Evolutionary conservation across 2,329 filamentous ascomycete genomes (phyloP).

Genomic region (Ceratocystis cacaofunesta): DNA sequence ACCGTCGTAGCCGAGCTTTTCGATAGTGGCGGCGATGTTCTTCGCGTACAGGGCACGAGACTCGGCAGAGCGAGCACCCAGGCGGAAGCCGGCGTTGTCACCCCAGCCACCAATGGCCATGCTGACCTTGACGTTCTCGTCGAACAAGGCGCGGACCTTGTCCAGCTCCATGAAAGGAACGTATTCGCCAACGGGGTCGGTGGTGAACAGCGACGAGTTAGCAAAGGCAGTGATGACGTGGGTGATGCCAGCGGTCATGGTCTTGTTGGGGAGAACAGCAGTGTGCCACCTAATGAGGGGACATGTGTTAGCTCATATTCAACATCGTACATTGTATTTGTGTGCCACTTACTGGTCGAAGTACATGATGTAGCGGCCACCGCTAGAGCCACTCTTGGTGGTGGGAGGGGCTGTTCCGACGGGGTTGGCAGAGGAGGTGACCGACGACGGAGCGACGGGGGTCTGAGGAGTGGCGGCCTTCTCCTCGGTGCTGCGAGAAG

Average conservation of each 20-base stretch:
- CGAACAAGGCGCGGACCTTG: conserved; percentile 27
- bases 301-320: not conserved
- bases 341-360: not conserved
- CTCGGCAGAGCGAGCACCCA: conserved; percentile 36
- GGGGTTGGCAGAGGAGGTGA: not conserved
- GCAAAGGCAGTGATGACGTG: conserved; percentile 47
- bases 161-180: conserved; percentile 38
- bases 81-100: conserved; percentile 47
- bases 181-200: conserved; percentile 26
- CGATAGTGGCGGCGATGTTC: conserved; percentile 49
- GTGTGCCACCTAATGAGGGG: not conserved
- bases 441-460: not conserved
- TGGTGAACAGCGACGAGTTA: conserved; percentile 39
- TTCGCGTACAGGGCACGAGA: conserved; percentile 44
- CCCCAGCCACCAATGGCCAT: conserved; percentile 66
- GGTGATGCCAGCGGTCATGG: conserved; percentile 27
- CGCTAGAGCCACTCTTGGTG: not conserved
- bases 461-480: not conserved
- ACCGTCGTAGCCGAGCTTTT: conserved; percentile 49
- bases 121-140: conserved; percentile 43
- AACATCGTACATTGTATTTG: not conserved
- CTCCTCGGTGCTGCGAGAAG: not conserved
- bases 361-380: not conserved
- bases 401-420: not conserved
- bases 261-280: not conserved